phyloP scores from a whole-genome alignment of 495 filamentous ascomycete genomes.

The Hypoxylon lienhwacheense region DNA sequence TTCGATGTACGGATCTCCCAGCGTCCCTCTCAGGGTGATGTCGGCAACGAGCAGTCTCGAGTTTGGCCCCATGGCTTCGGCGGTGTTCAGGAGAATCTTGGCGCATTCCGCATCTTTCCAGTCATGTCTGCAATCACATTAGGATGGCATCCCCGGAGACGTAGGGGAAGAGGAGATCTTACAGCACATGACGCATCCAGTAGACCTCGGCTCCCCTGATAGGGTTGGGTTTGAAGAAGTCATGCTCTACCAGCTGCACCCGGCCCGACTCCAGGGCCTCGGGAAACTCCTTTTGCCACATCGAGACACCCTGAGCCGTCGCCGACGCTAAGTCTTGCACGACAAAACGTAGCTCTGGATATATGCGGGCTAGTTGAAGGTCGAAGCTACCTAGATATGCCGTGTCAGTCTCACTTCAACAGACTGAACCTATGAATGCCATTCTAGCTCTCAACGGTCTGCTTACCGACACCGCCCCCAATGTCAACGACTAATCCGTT shows the following conservation, averaged over 20 bases:
- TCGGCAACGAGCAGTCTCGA: slow-evolving; percentile 47
- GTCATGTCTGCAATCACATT: slow-evolving; percentile 35
- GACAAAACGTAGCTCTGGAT: slow-evolving; percentile 42
- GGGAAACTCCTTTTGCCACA: slow-evolving; percentile 38
- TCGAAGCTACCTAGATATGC: slow-evolving; percentile 38
- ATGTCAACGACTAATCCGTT: slow-evolving; percentile 46
- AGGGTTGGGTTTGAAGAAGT: slow-evolving; percentile 49
- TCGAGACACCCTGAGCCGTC: slow-evolving; percentile 31
- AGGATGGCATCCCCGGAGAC: slow-evolving; percentile 11
- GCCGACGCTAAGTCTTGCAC: slow-evolving; percentile 47
- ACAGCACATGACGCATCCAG: slow-evolving; percentile 47
- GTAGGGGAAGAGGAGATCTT: background rate
- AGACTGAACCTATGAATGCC: background rate
- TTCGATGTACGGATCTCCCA: slow-evolving; percentile 35
- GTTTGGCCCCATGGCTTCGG: slow-evolving; percentile 35
- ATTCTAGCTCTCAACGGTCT: background rate
- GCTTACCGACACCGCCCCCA: slow-evolving; percentile 46
- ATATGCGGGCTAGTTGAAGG: slow-evolving; percentile 37
- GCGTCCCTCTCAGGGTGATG: slow-evolving; percentile 45
- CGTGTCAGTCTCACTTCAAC: slow-evolving; percentile 4
- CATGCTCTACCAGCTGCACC: slow-evolving; percentile 42
- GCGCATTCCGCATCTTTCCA: slow-evolving; percentile 49
- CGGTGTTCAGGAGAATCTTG: slow-evolving; percentile 40
- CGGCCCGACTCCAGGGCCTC: slow-evolving; percentile 36
- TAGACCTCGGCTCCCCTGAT: slow-evolving; percentile 47